Evolutionary conservation across 768 basidiomycete genomes (phyloP).

Genomic region (Rickenella mellea): DNA sequence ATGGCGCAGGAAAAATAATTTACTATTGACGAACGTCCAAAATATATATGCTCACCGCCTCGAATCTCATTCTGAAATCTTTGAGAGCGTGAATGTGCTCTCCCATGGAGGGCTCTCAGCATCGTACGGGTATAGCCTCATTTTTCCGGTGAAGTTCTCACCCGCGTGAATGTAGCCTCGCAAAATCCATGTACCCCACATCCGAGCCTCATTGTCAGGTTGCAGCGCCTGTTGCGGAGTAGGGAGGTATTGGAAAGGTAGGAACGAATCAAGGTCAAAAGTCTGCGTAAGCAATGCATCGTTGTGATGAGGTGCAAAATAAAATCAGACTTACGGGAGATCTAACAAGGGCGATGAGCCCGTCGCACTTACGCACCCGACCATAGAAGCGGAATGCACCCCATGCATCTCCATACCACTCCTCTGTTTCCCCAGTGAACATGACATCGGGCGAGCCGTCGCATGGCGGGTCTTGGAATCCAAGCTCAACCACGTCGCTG

Average conservation of each 20-base stretch:
- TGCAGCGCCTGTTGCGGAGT: background rate
- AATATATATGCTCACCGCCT: no score
- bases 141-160: slow-evolving; percentile 61
- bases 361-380: slow-evolving; percentile 50
- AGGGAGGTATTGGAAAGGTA: background rate
- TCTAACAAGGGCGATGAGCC: slow-evolving; percentile 43
- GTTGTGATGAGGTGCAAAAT: background rate
- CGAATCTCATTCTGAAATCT: slow-evolving; percentile 28
- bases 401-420: slow-evolving; percentile 37
- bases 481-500: slow-evolving; percentile 13
- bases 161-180: slow-evolving; percentile 64
- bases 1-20: no score
- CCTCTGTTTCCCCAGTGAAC: slow-evolving; percentile 53
- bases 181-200: slow-evolving; percentile 33
- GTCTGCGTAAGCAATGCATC: background rate
- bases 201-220: background rate
- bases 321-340: slow-evolving; percentile 19
- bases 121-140: slow-evolving; percentile 46
- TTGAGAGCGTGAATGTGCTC: slow-evolving; percentile 54
- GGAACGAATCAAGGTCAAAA: background rate
- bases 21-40: no score
- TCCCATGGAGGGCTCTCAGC: slow-evolving; percentile 45
- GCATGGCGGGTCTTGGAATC: slow-evolving; percentile 23
- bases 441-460: slow-evolving; percentile 52
- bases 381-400: slow-evolving; percentile 39